phyloP scores from a whole-genome alignment of 2,329 filamentous ascomycete species.

The Thermoascus crustaceus region DNA sequence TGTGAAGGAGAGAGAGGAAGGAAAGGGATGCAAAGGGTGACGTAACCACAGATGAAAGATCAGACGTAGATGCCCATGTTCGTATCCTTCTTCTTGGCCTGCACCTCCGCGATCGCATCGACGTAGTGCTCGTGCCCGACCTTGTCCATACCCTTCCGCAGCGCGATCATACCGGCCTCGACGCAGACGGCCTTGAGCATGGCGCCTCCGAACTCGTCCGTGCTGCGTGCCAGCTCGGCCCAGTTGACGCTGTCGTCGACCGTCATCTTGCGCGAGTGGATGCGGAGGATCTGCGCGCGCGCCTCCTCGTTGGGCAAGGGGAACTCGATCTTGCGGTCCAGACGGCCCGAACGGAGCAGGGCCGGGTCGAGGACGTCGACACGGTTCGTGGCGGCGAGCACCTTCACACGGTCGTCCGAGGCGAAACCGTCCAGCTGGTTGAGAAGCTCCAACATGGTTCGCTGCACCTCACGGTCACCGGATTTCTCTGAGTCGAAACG shows the following conservation, averaged over 20 bases:
- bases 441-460: conserved; percentile 96
- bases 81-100: conserved; percentile 77
- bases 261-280: conserved; percentile 97
- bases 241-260: conserved; percentile 91
- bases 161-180: conserved; percentile 97
- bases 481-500: conserved; percentile 98
- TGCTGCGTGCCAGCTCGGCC: conserved; percentile 89
- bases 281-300: conserved; percentile 90
- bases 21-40: conserved; percentile 1
- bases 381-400: conserved; percentile 87
- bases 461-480: conserved; percentile 93
- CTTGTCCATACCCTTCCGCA: conserved; percentile 90
- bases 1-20: too few relatives aligned
- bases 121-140: conserved; percentile 98
- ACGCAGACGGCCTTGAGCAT: conserved; percentile 98
- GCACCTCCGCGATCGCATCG: conserved; percentile 93
- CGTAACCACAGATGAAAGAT: conserved; percentile 5
- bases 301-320: conserved; percentile 96
- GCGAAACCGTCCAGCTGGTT: conserved; percentile 98
- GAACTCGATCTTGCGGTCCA: conserved; percentile 97
- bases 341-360: conserved; percentile 78
- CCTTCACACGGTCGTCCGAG: conserved; percentile 93
- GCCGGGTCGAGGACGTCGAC: conserved; percentile 91
- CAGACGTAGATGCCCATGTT: conserved; percentile 40
- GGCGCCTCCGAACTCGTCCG: conserved; percentile 95